phyloP scores from a whole-genome alignment of 2,329 filamentous ascomycete genomes.

The Xylariales sp. region DNA sequence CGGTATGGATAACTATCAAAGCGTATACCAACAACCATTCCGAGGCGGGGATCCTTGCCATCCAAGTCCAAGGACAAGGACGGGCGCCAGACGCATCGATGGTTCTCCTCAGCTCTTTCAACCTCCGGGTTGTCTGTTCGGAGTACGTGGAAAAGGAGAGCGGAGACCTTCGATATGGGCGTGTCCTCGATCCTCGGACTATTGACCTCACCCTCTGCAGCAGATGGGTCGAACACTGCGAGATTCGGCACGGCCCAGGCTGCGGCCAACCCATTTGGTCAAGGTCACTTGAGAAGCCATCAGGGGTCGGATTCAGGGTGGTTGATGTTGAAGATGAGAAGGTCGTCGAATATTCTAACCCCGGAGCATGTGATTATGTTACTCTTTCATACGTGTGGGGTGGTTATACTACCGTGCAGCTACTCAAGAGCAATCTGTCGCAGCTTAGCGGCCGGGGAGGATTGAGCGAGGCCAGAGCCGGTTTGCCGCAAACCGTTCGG shows the following conservation, averaged over 20 bases:
- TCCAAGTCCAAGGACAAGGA: neutral
- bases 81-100: constrained; percentile 1
- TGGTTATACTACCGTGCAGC: constrained; percentile 1
- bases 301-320: constrained; percentile 2
- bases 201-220: neutral
- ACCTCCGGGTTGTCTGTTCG: neutral
- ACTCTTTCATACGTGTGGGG: constrained; percentile 1
- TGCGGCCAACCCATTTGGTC: neutral
- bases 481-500: constrained; percentile 1
- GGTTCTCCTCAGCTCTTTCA: neutral
- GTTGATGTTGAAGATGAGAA: constrained; percentile 1
- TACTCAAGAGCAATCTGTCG: neutral
- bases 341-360: constrained; percentile 1
- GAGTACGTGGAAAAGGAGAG: neutral
- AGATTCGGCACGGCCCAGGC: constrained; percentile 1
- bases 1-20: neutral
- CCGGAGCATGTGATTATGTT: neutral
- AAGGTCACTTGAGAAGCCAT: neutral
- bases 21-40: neutral
- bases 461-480: neutral
- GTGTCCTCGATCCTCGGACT: neutral
- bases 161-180: neutral
- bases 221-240: constrained; percentile 1
- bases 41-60: neutral
- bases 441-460: constrained; percentile 1